Evolutionary conservation across 495 filamentous ascomycete species (phyloP).

Genomic region (Penicillium verhagenii): DNA sequence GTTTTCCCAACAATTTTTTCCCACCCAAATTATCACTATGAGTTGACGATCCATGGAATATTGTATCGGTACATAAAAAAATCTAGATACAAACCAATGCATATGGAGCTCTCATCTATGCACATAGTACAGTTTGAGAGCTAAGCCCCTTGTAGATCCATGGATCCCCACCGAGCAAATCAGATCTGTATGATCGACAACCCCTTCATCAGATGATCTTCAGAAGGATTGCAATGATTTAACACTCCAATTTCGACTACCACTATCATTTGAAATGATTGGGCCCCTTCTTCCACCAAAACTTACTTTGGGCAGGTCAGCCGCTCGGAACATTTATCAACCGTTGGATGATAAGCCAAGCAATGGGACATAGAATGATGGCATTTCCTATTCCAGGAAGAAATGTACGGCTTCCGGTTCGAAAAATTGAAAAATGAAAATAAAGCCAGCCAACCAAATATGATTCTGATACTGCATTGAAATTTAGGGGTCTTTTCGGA

Average conservation of each 20-base stretch:
- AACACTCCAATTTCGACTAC: neutral
- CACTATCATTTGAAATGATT: neutral
- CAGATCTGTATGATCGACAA: conserved; percentile 1
- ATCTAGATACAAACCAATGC: neutral
- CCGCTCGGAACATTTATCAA: too few relatives aligned
- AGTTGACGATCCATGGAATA: neutral
- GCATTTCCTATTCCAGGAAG: neutral
- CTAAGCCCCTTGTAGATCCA: neutral
- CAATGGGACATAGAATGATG: neutral
- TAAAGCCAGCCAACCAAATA: neutral
- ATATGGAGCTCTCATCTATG: neutral
- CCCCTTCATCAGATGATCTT: neutral
- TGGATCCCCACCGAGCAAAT: neutral
- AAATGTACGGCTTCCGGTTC: neutral
- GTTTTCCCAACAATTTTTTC: neutral
- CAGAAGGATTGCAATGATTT: neutral
- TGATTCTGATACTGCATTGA: neutral
- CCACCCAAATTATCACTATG: neutral
- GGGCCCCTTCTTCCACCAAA: conserved; percentile 1
- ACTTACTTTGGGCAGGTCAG: neutral
- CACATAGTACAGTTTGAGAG: neutral
- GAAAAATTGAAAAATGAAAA: neutral
- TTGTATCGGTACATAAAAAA: neutral
- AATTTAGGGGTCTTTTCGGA: neutral
- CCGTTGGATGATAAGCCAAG: neutral